phyloP scores from a whole-genome alignment of 2,329 filamentous ascomycete species.

The Alternaria gaisen region DNA sequence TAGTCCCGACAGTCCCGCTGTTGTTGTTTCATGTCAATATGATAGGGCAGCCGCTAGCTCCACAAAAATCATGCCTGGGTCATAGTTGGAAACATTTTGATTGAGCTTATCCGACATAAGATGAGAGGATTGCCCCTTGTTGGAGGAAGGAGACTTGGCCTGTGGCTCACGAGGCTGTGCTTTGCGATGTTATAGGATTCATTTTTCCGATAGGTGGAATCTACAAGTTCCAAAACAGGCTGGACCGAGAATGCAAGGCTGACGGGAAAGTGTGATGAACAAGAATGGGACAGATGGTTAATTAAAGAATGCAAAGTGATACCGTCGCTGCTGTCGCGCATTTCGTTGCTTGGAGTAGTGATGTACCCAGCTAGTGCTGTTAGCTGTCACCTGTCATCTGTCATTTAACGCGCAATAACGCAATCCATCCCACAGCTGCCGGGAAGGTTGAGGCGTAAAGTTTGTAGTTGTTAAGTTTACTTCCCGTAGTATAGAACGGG shows the following conservation, averaged over 20 bases:
- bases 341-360: neutral
- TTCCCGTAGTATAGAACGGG: neutral
- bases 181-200: neutral
- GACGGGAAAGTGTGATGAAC: neutral
- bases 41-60: neutral
- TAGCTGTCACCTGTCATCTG: neutral
- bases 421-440: neutral
- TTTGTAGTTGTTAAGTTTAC: neutral
- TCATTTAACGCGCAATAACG: neutral
- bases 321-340: neutral
- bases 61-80: neutral
- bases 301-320: neutral
- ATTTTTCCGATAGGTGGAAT: conserved; percentile 15
- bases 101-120: conserved; percentile 6
- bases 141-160: neutral
- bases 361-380: neutral
- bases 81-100: conserved; percentile 9
- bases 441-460: neutral
- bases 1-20: conserved; percentile 3
- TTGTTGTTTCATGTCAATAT: conserved; percentile 12
- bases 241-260: neutral
- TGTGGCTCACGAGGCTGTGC: neutral
- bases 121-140: neutral
- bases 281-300: neutral
- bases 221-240: neutral